These are phyloP conservation scores for Mediolabrus comicus DNA, from an alignment of 108 stramenopile genomes.

Conservation along the genomic window DNA sequence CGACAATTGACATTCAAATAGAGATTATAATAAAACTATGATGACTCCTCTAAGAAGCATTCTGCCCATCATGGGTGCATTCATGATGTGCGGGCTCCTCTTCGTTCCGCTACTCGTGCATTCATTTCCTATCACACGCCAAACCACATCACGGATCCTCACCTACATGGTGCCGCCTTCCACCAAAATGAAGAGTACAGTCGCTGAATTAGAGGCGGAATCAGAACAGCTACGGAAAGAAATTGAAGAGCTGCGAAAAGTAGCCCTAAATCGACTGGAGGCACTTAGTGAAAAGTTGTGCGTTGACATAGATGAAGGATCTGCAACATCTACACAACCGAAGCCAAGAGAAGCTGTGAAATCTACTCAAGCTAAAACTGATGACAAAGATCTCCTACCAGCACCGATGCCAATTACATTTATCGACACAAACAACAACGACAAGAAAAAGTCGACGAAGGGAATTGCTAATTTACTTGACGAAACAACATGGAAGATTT, in stretches of 20 bases:
- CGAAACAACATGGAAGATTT: constrained; percentile 66
- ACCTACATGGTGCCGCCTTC: constrained; percentile 2
- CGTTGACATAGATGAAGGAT: not conserved
- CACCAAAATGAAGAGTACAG: constrained; percentile 6
- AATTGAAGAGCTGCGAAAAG: constrained; percentile 62
- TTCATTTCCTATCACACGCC: not conserved
- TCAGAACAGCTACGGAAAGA: constrained; percentile 51
- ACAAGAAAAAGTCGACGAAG: constrained; percentile 17
- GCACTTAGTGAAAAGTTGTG: constrained; percentile 49
- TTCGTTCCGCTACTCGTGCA: not conserved
- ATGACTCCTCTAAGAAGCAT: not conserved
- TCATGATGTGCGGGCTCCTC: not conserved
- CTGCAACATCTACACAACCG: not conserved
- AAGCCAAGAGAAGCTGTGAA: too few species aligned
- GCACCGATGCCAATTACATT: constrained; percentile 18
- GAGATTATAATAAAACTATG: not conserved
- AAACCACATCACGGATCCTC: not conserved
- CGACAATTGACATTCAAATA: too few species aligned
- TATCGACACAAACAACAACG: not conserved
- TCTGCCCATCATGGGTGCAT: not conserved
- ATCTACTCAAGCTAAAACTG: not conserved
- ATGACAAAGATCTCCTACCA: constrained; percentile 16
- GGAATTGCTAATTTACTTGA: constrained; percentile 37
- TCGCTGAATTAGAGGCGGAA: constrained; percentile 42
- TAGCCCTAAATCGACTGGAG: constrained; percentile 58